Evolutionary conservation across 2,329 filamentous ascomycete species (phyloP).

Genomic region (Coleophoma eucalyptorum): DNA sequence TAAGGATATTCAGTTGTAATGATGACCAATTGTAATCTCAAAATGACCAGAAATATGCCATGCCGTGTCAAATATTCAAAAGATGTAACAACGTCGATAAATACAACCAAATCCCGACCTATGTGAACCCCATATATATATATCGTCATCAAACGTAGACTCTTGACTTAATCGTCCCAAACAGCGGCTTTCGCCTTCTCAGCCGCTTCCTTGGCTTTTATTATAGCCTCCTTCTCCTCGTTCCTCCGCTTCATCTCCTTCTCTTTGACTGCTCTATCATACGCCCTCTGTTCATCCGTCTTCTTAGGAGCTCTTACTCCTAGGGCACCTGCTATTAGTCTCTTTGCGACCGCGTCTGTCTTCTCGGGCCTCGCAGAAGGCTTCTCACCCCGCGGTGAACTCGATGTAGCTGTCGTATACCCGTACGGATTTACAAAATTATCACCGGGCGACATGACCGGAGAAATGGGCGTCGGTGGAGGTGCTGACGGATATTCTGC

Average conservation of each 20-base stretch:
- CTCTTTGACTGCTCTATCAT: conserved; percentile 77
- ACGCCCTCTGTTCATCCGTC: conserved; percentile 86
- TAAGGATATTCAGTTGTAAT: too few species aligned
- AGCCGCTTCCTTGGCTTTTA: conserved; percentile 55
- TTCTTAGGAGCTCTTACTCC: conserved; percentile 76
- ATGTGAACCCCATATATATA: too few species aligned
- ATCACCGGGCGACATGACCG: conserved; percentile 21
- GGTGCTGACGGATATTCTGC: conserved; percentile 45
- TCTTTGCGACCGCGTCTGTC: conserved; percentile 83
- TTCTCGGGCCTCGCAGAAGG: conserved; percentile 67
- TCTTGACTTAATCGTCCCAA: conserved; percentile 65
- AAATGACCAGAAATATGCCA: too few species aligned
- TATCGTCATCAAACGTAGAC: too few species aligned
- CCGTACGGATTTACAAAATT: conserved; percentile 18
- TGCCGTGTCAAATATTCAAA: too few species aligned
- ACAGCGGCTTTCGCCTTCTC: conserved; percentile 79
- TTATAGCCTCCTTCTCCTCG: conserved; percentile 62
- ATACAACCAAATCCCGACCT: too few species aligned
- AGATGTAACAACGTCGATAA: too few species aligned
- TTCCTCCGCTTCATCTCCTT: conserved; percentile 78
- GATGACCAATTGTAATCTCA: too few species aligned
- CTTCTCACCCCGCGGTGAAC: conserved; percentile 13
- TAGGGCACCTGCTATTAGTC: conserved; percentile 85
- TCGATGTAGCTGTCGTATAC: conserved; percentile 8
- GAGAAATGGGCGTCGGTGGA: conserved; percentile 64